Evolutionary conservation across 169 alveolate species (phyloP), one percentile per base, ranked within the genome.

Genomic region (Plasmodium knowlesi): DNA sequence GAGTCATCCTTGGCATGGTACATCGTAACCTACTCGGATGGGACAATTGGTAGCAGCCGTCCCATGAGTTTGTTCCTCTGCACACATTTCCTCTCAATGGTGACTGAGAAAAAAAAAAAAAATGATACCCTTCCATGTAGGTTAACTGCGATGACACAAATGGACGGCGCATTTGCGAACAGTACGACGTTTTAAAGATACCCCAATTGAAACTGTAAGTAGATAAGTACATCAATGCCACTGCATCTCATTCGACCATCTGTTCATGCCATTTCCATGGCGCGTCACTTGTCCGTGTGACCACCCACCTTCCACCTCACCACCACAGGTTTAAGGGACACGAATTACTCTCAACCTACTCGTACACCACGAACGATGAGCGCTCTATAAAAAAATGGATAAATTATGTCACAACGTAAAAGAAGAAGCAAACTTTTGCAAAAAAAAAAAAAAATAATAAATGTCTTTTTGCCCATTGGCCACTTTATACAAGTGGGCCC

Each of bases 141-240:
- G 80, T 85, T 73, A 85, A 85, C 78, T 85, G 93, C 80, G 93
- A 74, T 1, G 61, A 74, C 39, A 50, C 16, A 9, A 73, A 30
- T 0, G 93, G 80, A 12, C 53, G 67, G 34, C 5, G 41, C 37
- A n/a, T 85, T 28, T 85, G 93, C n/a, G 70, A 85, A 22, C 54
- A 50, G 34, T 85, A 85, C 30, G 84, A 8, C 12, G 93, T 76
- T 54, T 6, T 76, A 32, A 50, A 30, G 10, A 46, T 85, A 50
- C 93, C 93, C 34, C 93, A 85, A 39, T 73, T 85, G 80, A 85
- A 85, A 74, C 10, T 85, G 93, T 85, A 85, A 84, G 41, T 72
- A 12, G 19, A 83, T 10, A 67, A 10, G 74, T 19, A 10, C 5
- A 53, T 6, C 37, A 14, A 39, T 25, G 41, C 19, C 57, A 32